Conservation (phyloP, 371 early-diverging fungal genomes). For the Mortierella sp. region DNA sequence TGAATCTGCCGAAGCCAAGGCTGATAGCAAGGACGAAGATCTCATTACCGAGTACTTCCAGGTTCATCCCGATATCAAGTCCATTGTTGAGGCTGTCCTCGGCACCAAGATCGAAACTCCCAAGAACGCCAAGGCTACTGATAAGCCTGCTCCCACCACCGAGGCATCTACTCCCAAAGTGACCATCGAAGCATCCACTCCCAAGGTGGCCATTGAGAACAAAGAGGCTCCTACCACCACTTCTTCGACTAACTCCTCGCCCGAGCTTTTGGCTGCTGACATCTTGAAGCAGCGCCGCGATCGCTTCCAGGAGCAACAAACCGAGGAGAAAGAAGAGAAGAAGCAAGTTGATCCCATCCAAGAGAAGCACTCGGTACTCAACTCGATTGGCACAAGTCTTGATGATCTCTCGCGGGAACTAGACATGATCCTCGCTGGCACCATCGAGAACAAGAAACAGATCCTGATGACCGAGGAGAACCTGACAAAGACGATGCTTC, state of each 20-base stretch:
- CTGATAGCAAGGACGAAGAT: constrained; percentile 26
- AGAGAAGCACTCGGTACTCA: constrained; percentile 30
- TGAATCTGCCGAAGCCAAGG: constrained; percentile 4
- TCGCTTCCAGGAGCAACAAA: constrained; percentile 6
- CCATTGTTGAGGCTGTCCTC: constrained; percentile 38
- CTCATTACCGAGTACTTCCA: constrained; percentile 33
- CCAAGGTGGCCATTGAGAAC: too few relatives aligned
- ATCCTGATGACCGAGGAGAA: constrained; percentile 47
- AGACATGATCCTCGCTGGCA: constrained; percentile 27
- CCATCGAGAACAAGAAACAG: constrained; percentile 25
- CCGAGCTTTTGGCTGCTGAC: constrained; percentile 43
- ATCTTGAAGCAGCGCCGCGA: constrained; percentile 30
- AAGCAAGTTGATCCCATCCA: constrained; percentile 6
- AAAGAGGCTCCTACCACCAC: too few relatives aligned
- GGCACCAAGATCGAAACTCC: constrained; percentile 22
- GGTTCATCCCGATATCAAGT: constrained; percentile 36
- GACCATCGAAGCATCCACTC: too few relatives aligned
- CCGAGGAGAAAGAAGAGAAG: constrained; percentile 2
- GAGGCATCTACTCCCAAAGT: neutral
- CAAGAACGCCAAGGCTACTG: neutral
- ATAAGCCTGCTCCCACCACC: neutral
- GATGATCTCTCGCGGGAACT: constrained; percentile 21
- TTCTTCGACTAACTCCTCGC: constrained; percentile 38
- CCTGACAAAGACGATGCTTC: constrained; percentile 47
- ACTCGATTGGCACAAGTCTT: constrained; percentile 12